Evolutionary conservation across 2,329 filamentous ascomycete genomes (phyloP), one percentile per base, ranked within the genome.

Genomic region (Aspergillus tubingensis): DNA sequence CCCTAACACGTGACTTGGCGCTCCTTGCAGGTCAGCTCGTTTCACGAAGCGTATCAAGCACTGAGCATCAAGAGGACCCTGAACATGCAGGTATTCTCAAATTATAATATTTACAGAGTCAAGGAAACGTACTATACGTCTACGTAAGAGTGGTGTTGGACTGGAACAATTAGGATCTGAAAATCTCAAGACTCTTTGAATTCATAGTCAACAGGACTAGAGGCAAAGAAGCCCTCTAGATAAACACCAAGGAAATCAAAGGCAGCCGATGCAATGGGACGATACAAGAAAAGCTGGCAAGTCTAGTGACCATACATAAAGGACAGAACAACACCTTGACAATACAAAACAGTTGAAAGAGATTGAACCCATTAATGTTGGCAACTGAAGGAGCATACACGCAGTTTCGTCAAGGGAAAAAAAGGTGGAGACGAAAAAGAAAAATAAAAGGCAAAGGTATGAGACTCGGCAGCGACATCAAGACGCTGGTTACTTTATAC

Each of bases 361-460:
- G 65, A 72, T 68, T 62, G 69, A 63, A 70, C 71, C 70, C 74
- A 76, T 74, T 73, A 73, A 70, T 67, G 67, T 68, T 66, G 68
- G 68, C 69, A 69, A 70, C 64, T 66, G 65, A 43, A 64, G 65
- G 65, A 65, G 65, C 65, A 66, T 65, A 61, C 65, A 70, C 66
- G 66, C 65, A 72, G 64, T 69, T 62, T 62, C 60, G 67, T 62
- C 59, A 58, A 57, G 63, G 54, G 47, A 47, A 47, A 54, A 61
- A 56, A 63, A 27, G 64, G 64, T 48, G 50, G 57, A 54, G 54
- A 62, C 59, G 49, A 58, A 55, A 66, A 57, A 62, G 51, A 61
- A 59, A 67, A 63, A 59, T 55, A 62, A 57, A 57, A 59, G 21
- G 60, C 54, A 61, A 68, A 62, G 49, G 59, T 61, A 64, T 57